Percentiles rank a stretch among this genome's conserved stretches.
Conservation (phyloP, 352 stramenopile genomes). For the Phytopythium mirpurense region DNA sequence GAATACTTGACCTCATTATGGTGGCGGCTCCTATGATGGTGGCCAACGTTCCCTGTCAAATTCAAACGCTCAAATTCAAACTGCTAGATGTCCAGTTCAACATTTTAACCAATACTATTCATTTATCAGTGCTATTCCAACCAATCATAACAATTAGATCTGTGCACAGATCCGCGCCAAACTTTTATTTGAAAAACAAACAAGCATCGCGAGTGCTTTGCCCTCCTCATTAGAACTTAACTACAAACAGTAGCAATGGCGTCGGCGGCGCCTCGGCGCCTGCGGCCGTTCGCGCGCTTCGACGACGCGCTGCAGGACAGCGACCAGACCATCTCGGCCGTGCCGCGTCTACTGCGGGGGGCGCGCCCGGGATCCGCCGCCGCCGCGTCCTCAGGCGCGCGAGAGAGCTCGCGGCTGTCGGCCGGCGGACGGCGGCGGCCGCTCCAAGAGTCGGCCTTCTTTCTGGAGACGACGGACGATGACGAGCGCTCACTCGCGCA, state of each 20-base stretch:
- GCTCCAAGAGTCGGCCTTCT: slow-evolving; percentile 49
- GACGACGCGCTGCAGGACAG: slow-evolving; percentile 58
- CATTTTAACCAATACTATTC: background rate
- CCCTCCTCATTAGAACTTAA: background rate
- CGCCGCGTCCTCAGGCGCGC: background rate
- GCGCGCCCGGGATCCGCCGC: background rate
- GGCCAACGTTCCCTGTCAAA: no score
- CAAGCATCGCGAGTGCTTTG: no score
- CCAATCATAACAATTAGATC: no score
- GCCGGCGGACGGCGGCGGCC: background rate
- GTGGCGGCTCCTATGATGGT: no score
- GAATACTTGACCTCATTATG: no score
- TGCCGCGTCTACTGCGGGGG: slow-evolving; percentile 5
- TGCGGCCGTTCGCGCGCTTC: slow-evolving; percentile 41
- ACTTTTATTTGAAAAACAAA: background rate
- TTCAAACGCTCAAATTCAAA: no score
- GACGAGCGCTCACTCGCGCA: slow-evolving; percentile 21
- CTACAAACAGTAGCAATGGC: background rate
- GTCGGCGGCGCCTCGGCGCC: slow-evolving; percentile 4
- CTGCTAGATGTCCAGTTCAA: no score
- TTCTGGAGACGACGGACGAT: slow-evolving; percentile 71
- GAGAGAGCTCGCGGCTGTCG: background rate
- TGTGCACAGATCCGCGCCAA: background rate
- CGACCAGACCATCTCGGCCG: slow-evolving; percentile 53
- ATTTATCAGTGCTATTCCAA: background rate